Evolutionary conservation across 2,329 filamentous ascomycete genomes (phyloP).

Genomic region (Trichophyton equinum): DNA sequence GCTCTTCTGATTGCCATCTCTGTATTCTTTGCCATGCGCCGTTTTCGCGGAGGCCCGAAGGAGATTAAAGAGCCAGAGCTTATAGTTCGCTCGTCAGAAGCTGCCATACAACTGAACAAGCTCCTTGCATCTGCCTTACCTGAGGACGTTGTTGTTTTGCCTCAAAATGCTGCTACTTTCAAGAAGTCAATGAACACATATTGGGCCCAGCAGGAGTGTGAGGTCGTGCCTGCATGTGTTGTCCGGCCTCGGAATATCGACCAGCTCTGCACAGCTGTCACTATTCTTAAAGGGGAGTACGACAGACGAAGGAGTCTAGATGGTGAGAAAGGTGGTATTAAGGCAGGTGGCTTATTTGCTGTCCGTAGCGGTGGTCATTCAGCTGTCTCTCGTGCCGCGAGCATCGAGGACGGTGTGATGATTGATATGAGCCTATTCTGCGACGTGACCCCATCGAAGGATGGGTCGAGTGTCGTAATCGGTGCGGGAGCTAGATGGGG

Average conservation of each 20-base stretch:
- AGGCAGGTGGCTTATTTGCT: constrained; percentile 12
- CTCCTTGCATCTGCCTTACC: constrained; percentile 13
- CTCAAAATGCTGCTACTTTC: constrained; percentile 11
- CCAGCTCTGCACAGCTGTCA: constrained; percentile 21
- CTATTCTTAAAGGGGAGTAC: constrained; percentile 19
- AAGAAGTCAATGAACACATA: constrained; percentile 17
- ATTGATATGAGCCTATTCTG: constrained; percentile 27
- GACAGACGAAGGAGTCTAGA: constrained; percentile 13
- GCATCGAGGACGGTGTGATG: constrained; percentile 30
- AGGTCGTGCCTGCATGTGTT: constrained; percentile 22
- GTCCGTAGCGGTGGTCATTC: constrained; percentile 34
- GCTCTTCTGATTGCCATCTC: neutral
- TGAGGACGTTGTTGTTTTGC: constrained; percentile 12
- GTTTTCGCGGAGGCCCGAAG: neutral
- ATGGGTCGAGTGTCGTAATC: constrained; percentile 19
- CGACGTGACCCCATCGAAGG: constrained; percentile 17
- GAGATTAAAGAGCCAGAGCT: neutral
- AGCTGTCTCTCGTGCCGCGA: constrained; percentile 26
- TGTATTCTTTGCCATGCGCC: neutral
- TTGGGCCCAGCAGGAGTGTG: constrained; percentile 25
- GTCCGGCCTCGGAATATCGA: constrained; percentile 20
- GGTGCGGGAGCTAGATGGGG: constrained; percentile 23
- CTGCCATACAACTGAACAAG: constrained; percentile 8
- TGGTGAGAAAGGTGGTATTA: neutral
- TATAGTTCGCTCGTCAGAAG: neutral